These are phyloP conservation scores for Breviolum minutum DNA, from an alignment of 73 alveolate genomes.

Conservation along the genomic window DNA sequence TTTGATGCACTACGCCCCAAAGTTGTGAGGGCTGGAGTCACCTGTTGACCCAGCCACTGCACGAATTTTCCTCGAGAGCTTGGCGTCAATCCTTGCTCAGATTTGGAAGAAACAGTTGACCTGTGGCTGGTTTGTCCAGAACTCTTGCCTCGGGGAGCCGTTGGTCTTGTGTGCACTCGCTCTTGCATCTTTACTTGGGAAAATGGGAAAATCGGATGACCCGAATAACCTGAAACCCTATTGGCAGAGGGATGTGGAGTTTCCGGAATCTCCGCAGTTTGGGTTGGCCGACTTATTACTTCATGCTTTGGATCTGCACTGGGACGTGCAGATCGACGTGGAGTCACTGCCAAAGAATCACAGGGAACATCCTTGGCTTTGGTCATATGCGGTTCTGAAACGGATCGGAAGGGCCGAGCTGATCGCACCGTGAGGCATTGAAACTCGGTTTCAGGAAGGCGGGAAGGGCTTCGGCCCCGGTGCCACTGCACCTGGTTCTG, in stretches of 20 bases:
- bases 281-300: neutral
- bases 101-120: too few species aligned
- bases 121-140: neutral
- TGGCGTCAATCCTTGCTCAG: neutral
- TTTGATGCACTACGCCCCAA: neutral
- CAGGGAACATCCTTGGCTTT: neutral
- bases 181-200: too few species aligned
- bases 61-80: neutral
- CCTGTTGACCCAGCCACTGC: neutral
- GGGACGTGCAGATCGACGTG: neutral
- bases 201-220: too few species aligned
- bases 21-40: neutral
- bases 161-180: neutral
- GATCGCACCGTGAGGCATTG: neutral
- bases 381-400: neutral
- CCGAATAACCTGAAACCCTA: too few species aligned
- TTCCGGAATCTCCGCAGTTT: neutral
- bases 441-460: neutral
- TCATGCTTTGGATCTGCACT: neutral
- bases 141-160: slow-evolving; percentile 17
- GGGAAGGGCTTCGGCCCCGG: slow-evolving; percentile 61
- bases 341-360: slow-evolving; percentile 1
- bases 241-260: too few species aligned
- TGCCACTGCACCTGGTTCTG: neutral
- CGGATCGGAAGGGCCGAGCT: neutral